A percentile compares a stretch with the other conserved stretches of the same genome.
Conservation (phyloP, 2,329 filamentous ascomycete species). For the Penicillium aurantiogriseum region DNA sequence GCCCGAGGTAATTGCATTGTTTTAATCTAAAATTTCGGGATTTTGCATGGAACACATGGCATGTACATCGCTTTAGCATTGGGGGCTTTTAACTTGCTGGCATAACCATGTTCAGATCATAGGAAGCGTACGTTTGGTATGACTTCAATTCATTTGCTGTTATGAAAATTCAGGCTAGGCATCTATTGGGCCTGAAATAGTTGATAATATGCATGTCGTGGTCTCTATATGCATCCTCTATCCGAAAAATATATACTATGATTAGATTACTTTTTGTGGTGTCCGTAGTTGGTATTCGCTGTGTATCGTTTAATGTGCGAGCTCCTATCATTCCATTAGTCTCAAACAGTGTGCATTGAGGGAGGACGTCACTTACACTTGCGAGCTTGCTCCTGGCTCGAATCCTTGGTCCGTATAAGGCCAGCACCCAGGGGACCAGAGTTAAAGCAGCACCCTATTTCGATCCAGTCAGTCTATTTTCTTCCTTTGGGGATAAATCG, state of each 20-base stretch:
- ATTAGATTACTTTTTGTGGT: slow-evolving; percentile 6
- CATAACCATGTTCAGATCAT: neutral
- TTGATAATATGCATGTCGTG: slow-evolving; percentile 4
- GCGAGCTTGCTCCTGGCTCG: slow-evolving; percentile 75
- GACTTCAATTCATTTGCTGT: neutral
- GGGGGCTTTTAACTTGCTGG: neutral
- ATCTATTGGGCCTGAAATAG: neutral
- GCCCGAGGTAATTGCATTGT: slow-evolving; percentile 10
- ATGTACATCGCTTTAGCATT: neutral
- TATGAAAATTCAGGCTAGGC: neutral
- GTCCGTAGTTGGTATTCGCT: neutral
- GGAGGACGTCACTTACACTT: slow-evolving; percentile 46
- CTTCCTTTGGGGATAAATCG: neutral
- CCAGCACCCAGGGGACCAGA: slow-evolving; percentile 81
- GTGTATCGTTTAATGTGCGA: slow-evolving; percentile 15
- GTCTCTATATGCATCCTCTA: slow-evolving; percentile 1
- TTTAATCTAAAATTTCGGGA: neutral
- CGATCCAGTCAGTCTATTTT: slow-evolving; percentile 6
- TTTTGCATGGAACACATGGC: neutral
- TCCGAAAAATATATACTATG: neutral
- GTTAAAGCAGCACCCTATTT: slow-evolving; percentile 58
- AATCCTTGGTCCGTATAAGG: slow-evolving; percentile 75
- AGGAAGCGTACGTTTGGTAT: neutral
- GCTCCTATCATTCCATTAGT: slow-evolving; percentile 17
- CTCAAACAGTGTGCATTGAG: too few species aligned